phyloP scores from a whole-genome alignment of 805 yeast genomes.

The Barnettozyma siamensis region DNA sequence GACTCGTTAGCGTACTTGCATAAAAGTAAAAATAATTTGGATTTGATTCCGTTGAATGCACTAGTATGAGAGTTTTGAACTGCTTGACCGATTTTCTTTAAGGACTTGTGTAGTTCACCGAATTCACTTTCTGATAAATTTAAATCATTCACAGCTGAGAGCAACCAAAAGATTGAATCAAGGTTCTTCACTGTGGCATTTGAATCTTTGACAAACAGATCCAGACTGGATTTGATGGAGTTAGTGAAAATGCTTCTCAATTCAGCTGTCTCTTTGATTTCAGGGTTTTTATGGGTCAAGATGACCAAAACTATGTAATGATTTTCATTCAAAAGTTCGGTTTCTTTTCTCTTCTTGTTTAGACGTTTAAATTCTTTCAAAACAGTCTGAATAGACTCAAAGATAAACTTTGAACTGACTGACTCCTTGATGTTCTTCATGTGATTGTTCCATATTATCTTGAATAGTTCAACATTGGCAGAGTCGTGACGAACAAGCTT shows the following conservation, averaged over 20 bases:
- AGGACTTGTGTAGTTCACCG: slow-evolving; percentile 5
- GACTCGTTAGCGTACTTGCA: slow-evolving; percentile 16
- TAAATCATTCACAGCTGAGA: slow-evolving; percentile 25
- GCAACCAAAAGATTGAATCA: slow-evolving; percentile 25
- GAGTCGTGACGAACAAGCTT: slow-evolving; percentile 13
- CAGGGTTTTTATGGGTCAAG: slow-evolving; percentile 3
- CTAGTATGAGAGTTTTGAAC: slow-evolving; percentile 7
- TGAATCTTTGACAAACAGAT: background rate
- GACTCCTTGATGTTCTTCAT: slow-evolving; percentile 33
- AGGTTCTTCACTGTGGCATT: background rate
- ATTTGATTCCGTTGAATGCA: slow-evolving; percentile 14
- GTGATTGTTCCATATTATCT: slow-evolving; percentile 36
- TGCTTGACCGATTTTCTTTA: slow-evolving; percentile 12
- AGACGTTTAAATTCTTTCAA: slow-evolving; percentile 10
- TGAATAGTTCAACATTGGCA: slow-evolving; percentile 25
- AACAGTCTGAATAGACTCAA: slow-evolving; percentile 13
- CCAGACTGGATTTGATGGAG: slow-evolving; percentile 8
- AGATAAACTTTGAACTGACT: slow-evolving; percentile 22
- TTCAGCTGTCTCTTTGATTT: background rate
- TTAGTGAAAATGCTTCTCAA: slow-evolving; percentile 10
- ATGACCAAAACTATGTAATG: slow-evolving; percentile 16
- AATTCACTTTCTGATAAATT: slow-evolving; percentile 10
- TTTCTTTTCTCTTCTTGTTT: slow-evolving; percentile 1
- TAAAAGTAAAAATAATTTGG: slow-evolving; percentile 26
- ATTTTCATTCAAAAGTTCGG: slow-evolving; percentile 5